Conservation (phyloP, 371 early-diverging fungal species). For the Saksenaea oblongispora region DNA sequence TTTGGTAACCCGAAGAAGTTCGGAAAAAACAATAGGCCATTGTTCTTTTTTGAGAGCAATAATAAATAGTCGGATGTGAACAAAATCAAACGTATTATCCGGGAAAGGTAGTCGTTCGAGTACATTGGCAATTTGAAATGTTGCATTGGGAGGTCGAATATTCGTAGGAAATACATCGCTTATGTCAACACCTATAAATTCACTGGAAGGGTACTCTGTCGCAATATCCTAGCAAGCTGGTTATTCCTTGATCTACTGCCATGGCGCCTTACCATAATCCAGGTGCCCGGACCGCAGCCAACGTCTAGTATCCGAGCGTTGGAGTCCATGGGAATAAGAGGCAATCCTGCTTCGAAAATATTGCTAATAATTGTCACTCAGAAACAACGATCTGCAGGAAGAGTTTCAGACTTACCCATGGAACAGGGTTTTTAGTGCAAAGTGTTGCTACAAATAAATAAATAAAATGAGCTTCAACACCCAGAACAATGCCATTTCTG, state of each 20-base stretch:
- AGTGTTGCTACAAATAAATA: conserved; percentile 15
- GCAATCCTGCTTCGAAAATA: neutral
- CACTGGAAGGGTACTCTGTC: conserved; percentile 54
- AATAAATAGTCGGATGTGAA: conserved; percentile 57
- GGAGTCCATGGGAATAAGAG: conserved; percentile 6
- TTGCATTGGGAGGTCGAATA: conserved; percentile 48
- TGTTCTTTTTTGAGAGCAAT: conserved; percentile 48
- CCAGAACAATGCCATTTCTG: neutral
- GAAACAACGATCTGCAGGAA: neutral
- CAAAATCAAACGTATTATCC: conserved; percentile 62
- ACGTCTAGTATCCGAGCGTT: conserved; percentile 21
- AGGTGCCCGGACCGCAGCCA: conserved; percentile 49
- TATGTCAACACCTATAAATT: conserved; percentile 59
- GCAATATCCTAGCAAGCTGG: conserved; percentile 53
- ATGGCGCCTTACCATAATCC: conserved; percentile 53
- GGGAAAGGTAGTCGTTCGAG: conserved; percentile 55
- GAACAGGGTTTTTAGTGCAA: conserved; percentile 23
- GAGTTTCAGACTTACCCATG: conserved; percentile 16
- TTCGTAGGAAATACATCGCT: conserved; percentile 53
- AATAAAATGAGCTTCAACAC: neutral
- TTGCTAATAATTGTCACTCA: conserved; percentile 12
- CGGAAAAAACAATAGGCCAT: conserved; percentile 51
- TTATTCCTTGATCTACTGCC: too few species aligned
- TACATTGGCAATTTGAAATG: conserved; percentile 47
- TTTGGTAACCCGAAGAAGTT: conserved; percentile 54